A percentile compares a stretch with the other conserved stretches of the same genome.
These are phyloP conservation scores for Scenedesmus sp. DNA, from an alignment of 163 green algal genomes.

Conservation along the genomic window DNA sequence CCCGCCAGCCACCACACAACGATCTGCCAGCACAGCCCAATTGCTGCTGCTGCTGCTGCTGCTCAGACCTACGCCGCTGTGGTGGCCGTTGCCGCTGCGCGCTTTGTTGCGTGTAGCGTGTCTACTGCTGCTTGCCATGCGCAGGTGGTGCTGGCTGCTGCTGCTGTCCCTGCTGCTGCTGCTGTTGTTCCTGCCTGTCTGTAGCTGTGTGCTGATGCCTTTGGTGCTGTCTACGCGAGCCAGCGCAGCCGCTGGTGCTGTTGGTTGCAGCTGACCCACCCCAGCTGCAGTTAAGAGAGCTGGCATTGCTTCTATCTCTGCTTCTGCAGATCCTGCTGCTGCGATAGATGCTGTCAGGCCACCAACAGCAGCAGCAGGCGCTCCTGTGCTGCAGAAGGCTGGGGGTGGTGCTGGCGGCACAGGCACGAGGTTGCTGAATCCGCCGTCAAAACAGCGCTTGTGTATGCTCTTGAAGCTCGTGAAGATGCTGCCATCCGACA, in stretches of 20 bases:
- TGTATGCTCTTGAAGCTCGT: constrained; percentile 31
- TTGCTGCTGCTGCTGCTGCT: neutral
- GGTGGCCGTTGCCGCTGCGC: neutral
- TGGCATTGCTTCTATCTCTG: neutral
- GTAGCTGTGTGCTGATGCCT: constrained; percentile 21
- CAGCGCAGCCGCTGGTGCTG: neutral
- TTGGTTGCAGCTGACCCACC: neutral
- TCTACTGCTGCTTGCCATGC: neutral
- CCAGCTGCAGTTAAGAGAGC: neutral
- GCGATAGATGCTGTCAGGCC: neutral
- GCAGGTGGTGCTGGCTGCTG: neutral
- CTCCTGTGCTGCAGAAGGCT: neutral
- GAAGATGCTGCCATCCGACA: constrained; percentile 51
- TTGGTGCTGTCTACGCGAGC: constrained; percentile 30
- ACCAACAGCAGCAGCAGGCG: neutral
- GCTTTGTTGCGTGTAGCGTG: neutral
- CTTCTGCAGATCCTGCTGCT: constrained; percentile 14
- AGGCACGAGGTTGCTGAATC: constrained; percentile 39
- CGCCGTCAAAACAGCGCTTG: constrained; percentile 49
- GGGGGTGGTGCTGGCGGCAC: constrained; percentile 21
- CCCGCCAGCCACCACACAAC: neutral
- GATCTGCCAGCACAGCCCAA: constrained; percentile 13
- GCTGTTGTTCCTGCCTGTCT: neutral
- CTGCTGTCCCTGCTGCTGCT: constrained; percentile 30
- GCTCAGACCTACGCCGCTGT: neutral